Base-by-base conservation (phyloP, 495 filamentous ascomycete species). In the Penicillium diatomitis region DNA sequence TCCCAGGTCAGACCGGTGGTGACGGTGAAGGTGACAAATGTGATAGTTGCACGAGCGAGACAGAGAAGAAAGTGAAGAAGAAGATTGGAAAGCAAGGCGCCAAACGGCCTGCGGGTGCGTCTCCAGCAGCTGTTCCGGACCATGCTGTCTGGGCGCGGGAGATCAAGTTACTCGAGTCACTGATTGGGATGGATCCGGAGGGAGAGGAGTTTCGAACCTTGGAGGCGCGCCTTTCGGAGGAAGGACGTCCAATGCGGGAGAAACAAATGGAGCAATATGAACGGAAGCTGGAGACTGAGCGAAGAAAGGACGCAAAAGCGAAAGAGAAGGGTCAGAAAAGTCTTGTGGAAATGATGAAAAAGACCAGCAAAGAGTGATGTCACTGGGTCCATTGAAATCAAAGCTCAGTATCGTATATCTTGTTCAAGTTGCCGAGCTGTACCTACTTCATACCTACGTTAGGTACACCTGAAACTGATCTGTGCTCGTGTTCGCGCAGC, bases 141-240 rank as follows among this genome's bases (percentile, higher is more conserved):
- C 85, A 81, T 51, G 71, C 76, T 31, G 74, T 89, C 6, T 92
- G 88, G 88, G 87, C 87, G 3, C 73, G 81, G 41, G 88, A 94
- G 67, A 90, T 92, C 55, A 94, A 95, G 63, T 65, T 96, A 43
- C 75, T 98, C 4, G 92, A 98, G 65, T 81, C 82, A 9, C 64
- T 98, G 41, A 87, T 96, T 49, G 94, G 84, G 11, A 85, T 85
- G 76, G 82, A 92, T 63, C 65, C 74, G 3, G 83, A 89, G 8
- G 73, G 79, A 29, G 73, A 77, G 30, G 79, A 85, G 55, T 96
- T 96, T 59, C 62, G 66, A 48, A 63, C 64, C 4, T 63, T 86
- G 35, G 87, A 90, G 52, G 55, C 67, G 39, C 67, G 77, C 7
- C 65, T 95, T 41, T 69, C 81, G n/a, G 79, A 80, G 44, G 66